Percentiles rank a stretch among this genome's conserved stretches.
These are phyloP conservation scores for Hypsizygus marmoreus DNA, from an alignment of 768 basidiomycete species.

Conservation along the genomic window DNA sequence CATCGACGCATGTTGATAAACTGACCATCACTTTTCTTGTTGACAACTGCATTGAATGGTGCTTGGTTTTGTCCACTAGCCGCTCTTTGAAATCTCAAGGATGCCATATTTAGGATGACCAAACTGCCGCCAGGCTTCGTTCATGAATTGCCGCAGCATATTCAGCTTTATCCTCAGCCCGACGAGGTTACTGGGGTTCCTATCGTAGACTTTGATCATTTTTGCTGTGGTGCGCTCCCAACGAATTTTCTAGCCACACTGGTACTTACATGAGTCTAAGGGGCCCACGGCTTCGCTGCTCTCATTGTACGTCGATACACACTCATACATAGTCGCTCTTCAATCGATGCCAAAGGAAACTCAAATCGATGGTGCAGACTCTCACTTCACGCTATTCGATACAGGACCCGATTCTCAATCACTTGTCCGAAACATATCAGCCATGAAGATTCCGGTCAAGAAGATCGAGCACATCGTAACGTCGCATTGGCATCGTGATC, in stretches of 20 bases:
- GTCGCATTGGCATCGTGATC: conserved; percentile 83
- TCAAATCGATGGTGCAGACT: conserved; percentile 41
- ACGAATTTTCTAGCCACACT: neutral
- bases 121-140: conserved; percentile 77
- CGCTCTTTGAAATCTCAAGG: neutral
- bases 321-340: neutral
- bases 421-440: conserved; percentile 69
- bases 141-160: conserved; percentile 68
- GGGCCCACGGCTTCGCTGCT: conserved; percentile 85
- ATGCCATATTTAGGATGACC: conserved; percentile 59
- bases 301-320: conserved; percentile 54
- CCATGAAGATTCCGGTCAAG: conserved; percentile 56
- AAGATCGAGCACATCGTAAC: conserved; percentile 63
- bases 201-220: conserved; percentile 70
- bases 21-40: conserved; percentile 66
- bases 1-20: conserved; percentile 33
- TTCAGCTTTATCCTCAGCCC: conserved; percentile 48
- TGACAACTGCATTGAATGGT: conserved; percentile 85
- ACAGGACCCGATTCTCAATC: conserved; percentile 79
- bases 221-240: conserved; percentile 48
- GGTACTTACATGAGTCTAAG: conserved; percentile 38
- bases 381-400: conserved; percentile 74
- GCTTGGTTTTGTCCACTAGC: conserved; percentile 3
- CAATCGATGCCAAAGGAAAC: conserved; percentile 49
- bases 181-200: conserved; percentile 53